Evolutionary conservation across 129 eudicot genomes (phyloP), one percentile per base, ranked within the genome.

Genomic region (Escallonia rubra): DNA sequence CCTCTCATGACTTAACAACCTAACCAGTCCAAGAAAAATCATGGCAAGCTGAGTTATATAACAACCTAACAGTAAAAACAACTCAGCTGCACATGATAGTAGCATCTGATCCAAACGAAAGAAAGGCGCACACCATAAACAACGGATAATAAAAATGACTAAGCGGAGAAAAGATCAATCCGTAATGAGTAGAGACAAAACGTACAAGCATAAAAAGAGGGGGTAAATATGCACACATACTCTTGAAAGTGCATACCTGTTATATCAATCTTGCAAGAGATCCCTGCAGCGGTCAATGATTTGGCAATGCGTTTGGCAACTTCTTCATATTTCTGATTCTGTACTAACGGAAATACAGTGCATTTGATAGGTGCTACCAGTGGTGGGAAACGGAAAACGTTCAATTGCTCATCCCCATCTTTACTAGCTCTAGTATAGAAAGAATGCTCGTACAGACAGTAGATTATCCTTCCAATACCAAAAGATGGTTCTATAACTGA

Each of bases 291-390:
- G 53, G 86, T 79, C 73, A 89, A 39, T 57, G 90, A 73, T 69
- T 71, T 76, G 66, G 85, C 81, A 63, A 85, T 85, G 41, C 34
- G 66, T 61, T 68, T 79, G 45, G 91, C 85, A 75, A 82, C 79
- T 69, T 85, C 82, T 71, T 85, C 91, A n/a, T 72, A 85, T 43
- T 85, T 67, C 60, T 73, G 76, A 68, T 85, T 77, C 70, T 85
- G 87, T 57, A 85, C 91, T 63, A 85, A 68, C 9, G 91, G 87
- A 11, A 89, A 89, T 13, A 89, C 93, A 0, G 90, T 89, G 71
- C 96, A 86, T 74, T 89, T 86, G 75, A 89, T 89, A 45, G 93
- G 96, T 15, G 96, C 93, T 53, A 89, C 90, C 3, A 86, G 85
- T 40, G 93, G 83, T 10, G 87, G 91, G 65, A 85, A 85, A 23